Evolutionary conservation across 805 yeast genomes (phyloP).

Genomic region (Nakazawaea anatomiae): DNA sequence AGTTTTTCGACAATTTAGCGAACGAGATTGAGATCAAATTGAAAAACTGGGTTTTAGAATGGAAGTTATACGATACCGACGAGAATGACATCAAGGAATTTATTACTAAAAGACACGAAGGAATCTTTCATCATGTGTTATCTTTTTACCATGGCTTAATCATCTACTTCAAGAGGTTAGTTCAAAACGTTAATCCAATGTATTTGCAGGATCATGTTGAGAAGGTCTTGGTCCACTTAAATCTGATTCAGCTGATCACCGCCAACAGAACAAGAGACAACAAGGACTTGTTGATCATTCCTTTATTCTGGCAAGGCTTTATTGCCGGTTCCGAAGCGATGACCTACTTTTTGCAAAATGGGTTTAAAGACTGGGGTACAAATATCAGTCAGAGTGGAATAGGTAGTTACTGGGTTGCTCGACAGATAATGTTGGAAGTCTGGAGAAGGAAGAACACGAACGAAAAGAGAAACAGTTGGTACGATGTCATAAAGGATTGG

Average conservation of each 20-base stretch:
- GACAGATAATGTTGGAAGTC: constrained; percentile 80
- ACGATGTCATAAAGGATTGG: constrained; percentile 76
- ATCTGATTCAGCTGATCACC: constrained; percentile 53
- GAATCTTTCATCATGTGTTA: constrained; percentile 72
- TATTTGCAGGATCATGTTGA: constrained; percentile 58
- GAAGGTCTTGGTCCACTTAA: constrained; percentile 56
- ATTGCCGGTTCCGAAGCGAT: constrained; percentile 81
- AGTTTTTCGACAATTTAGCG: constrained; percentile 25
- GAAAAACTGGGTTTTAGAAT: constrained; percentile 66
- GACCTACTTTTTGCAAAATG: constrained; percentile 48
- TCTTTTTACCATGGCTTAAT: constrained; percentile 70
- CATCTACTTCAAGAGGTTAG: constrained; percentile 65
- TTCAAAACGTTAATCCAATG: constrained; percentile 47
- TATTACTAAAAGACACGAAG: constrained; percentile 55
- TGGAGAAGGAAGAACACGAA: constrained; percentile 68
- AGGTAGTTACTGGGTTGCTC: constrained; percentile 83
- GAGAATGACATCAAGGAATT: constrained; percentile 25
- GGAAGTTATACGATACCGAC: constrained; percentile 45
- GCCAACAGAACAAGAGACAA: constrained; percentile 24
- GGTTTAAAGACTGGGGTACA: constrained; percentile 72
- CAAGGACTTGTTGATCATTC: constrained; percentile 57
- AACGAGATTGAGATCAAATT: constrained; percentile 44
- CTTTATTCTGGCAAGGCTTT: constrained; percentile 85
- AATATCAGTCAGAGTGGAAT: constrained; percentile 52
- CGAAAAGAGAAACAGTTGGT: constrained; percentile 65